A percentile compares a stretch with the other conserved stretches of the same genome.
These are phyloP conservation scores for Fraxinus anomala DNA, from an alignment of 257 asterid species.

Conservation along the genomic window DNA sequence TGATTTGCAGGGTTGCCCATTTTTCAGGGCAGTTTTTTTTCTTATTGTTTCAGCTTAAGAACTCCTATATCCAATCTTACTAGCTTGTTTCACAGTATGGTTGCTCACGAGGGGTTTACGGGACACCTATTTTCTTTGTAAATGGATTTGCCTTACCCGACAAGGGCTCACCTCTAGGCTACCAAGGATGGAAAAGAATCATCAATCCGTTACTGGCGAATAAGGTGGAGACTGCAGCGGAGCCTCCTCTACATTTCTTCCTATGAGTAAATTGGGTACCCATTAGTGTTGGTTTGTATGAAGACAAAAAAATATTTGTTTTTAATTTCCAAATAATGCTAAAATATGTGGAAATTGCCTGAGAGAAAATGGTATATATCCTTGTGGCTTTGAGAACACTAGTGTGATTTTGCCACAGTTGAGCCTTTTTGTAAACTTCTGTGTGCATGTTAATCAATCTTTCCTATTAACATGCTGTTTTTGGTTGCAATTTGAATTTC, in stretches of 20 bases:
- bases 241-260: slow-evolving; percentile 18
- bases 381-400: neutral
- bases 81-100: slow-evolving; percentile 58
- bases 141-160: slow-evolving; percentile 84
- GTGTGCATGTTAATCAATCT: neutral
- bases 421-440: neutral
- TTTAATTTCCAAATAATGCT: neutral
- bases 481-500: neutral
- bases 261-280: slow-evolving; percentile 9
- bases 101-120: slow-evolving; percentile 78
- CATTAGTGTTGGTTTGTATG: neutral
- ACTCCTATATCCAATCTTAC: neutral
- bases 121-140: slow-evolving; percentile 82
- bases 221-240: slow-evolving; percentile 3
- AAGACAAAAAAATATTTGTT: neutral
- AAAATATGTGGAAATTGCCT: neutral
- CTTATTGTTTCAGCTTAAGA: neutral
- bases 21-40: neutral
- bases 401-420: neutral
- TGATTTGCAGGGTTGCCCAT: neutral
- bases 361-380: neutral
- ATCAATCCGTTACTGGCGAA: slow-evolving; percentile 59
- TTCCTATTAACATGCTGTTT: neutral
- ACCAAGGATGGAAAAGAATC: slow-evolving; percentile 53
- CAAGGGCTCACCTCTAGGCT: slow-evolving; percentile 61